Base-by-base conservation (phyloP, 495 filamentous ascomycete species). In the Thozetella sp. region DNA sequence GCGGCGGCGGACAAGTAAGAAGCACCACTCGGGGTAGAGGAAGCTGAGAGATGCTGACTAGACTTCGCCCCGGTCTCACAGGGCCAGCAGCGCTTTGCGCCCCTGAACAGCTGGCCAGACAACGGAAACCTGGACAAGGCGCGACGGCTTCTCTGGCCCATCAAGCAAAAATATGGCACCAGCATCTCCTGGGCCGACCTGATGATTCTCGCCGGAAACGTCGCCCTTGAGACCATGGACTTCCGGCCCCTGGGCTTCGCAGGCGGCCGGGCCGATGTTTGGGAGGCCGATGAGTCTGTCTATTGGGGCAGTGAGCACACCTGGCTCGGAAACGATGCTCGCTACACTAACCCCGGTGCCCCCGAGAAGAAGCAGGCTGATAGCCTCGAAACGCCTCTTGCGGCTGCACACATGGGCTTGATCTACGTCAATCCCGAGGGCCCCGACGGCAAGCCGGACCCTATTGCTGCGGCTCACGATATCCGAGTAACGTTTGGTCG, bases 131-230 rank as follows among this genome's bases (percentile, higher is more conserved):
- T 91, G 51, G 88, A 91, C 82, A 91, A 91, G 82, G 88, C 87
- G 30, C 88, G 88, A 52, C 88, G 88, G 59, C 83, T 91, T 58
- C 72, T 91, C 55, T 91, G 88, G 88, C 88, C 88, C 64, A 85
- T 91, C 75, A 91, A 91, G 79, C 87, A 90, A 65, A 91, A 91
- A 80, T 91, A 91, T 66, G 88, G 88, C 70, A 82, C 83, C 82
- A 90, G 89, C 80, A 88, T 91, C 69, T 91, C 88, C 3, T 91
- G 88, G 88, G 86, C 87, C 23, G 88, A 91, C 66, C 72, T 91
- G 61, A 60, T 88, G 34, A 78, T 91, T 24, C 77, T 91, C 37
- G 83, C 86, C 22, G 88, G 88, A 59, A 91, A 91, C 67, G 88
- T 90, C 6, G 87, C 88, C 25, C 81, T 90, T 63, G 88, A 91